Evolutionary conservation across 225 moss, liverwort and hornwort species (phyloP), one percentile per base, ranked within the genome.

Genomic region (Takakia lepidozioides): DNA sequence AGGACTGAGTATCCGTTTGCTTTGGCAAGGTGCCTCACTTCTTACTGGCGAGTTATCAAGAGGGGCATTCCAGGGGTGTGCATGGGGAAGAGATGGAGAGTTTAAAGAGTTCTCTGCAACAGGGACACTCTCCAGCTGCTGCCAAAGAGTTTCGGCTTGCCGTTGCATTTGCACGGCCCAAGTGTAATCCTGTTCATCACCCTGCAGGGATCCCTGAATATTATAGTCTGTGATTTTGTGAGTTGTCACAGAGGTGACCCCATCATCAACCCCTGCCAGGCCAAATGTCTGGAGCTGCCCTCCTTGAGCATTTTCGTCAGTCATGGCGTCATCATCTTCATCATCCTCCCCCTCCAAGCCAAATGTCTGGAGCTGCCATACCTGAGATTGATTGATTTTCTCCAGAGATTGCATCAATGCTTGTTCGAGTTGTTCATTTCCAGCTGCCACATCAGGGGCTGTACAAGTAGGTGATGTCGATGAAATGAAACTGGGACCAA

Each of bases 321-420:
- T 73, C 3, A 84, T 82, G 0, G 74, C 63, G 60, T 70, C 75
- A 1, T 84, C 87, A 19, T 70, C 19, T 25, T 93, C 93, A n/a
- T n/a, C n/a, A 3, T 85, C 93, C 2, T 83, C 80, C 88, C 85
- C 76, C 0, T 48, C 62, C 2, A 52, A 54, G 16, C 29, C 54
- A 0, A 54, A 63, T 9, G 21, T 20, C 32, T 80, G 75, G 27
- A 67, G 48, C 45, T 21, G 45, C 69, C 73, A 80, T 8, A 62
- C 40, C 49, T 69, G 55, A 40, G 63, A 62, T 32, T 74, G 83
- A 27, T 60, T 57, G 15, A 25, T 51, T 13, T 49, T 52, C 29
- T 74, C 63, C n/a, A 63, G 52, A 14, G 19, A 34, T 2, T 19
- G 32, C 10, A 59, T 32, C 8, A 11, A 11, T 7, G 8, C 32